Evolutionary conservation across 1,139 yeast species (phyloP).

Genomic region (Lodderomyces orthopsilosis): DNA sequence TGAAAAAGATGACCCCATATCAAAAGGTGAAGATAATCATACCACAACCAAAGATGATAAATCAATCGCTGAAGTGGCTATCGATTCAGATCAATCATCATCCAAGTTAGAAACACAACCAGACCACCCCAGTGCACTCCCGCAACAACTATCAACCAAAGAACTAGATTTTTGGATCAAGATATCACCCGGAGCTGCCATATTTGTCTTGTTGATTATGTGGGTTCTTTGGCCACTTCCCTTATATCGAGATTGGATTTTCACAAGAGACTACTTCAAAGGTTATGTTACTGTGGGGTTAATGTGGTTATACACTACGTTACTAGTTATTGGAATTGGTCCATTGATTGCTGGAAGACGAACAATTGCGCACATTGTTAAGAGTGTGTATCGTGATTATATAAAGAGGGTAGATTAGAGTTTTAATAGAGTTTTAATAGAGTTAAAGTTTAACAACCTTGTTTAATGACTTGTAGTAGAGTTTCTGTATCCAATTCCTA

Average conservation of each 20-base stretch:
- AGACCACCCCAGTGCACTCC: neutral
- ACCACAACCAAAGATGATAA: no score
- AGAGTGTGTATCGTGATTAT: conserved; percentile 22
- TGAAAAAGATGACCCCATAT: no score
- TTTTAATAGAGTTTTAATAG: neutral
- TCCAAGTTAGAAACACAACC: conserved; percentile 1
- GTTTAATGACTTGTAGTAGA: no score
- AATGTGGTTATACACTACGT: conserved; percentile 34
- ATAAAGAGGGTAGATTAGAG: conserved; percentile 6
- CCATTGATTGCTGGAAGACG: conserved; percentile 38
- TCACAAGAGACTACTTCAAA: conserved; percentile 34
- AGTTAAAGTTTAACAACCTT: neutral
- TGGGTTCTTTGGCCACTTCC: conserved; percentile 49
- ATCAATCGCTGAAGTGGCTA: conserved; percentile 1
- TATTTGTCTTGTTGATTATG: conserved; percentile 27
- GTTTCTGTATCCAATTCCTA: neutral
- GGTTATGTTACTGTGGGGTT: conserved; percentile 40
- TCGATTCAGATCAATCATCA: conserved; percentile 6
- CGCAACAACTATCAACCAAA: conserved; percentile 11
- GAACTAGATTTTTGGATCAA: conserved; percentile 22
- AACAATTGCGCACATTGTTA: conserved; percentile 19
- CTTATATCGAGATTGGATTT: conserved; percentile 41
- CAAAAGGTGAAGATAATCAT: no score
- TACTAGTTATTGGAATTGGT: conserved; percentile 33
- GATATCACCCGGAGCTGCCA: conserved; percentile 27